Percentiles rank a stretch among this genome's conserved stretches.
These are phyloP conservation scores for Cynara cardunculus DNA, from an alignment of 129 eudicot genomes.

Conservation along the genomic window DNA sequence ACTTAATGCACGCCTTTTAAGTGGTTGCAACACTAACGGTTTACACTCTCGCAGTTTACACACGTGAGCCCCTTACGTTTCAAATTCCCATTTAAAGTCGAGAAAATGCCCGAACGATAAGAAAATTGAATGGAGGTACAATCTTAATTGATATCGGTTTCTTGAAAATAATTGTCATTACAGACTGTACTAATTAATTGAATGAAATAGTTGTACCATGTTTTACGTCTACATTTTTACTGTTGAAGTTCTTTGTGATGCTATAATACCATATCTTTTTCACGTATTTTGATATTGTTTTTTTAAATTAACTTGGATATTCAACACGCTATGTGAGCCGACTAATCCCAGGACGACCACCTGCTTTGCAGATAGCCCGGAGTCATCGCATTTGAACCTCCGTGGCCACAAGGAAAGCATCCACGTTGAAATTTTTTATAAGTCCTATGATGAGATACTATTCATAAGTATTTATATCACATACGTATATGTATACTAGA, in stretches of 20 bases:
- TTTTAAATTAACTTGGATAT: too few species aligned
- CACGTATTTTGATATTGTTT: not conserved
- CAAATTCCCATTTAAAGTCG: not conserved
- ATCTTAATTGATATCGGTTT: not conserved
- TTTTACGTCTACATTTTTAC: not conserved
- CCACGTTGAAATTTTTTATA: not conserved
- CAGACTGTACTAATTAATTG: not conserved
- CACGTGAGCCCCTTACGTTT: not conserved
- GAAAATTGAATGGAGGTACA: not conserved
- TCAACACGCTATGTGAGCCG: too few species aligned
- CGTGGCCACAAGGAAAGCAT: too few species aligned
- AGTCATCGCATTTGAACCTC: too few species aligned
- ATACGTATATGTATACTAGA: too few species aligned
- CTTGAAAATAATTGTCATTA: not conserved
- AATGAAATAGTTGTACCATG: not conserved
- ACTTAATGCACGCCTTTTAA: constrained; percentile 19
- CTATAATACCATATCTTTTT: not conserved
- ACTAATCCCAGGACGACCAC: too few species aligned
- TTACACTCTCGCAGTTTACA: not conserved
- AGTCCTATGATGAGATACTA: not conserved
- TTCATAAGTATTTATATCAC: not conserved
- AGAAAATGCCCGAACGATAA: not conserved
- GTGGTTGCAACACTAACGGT: constrained; percentile 26
- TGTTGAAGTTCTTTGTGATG: not conserved
- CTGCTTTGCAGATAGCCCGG: too few species aligned